A percentile compares a stretch with the other conserved stretches of the same genome.
Conservation (phyloP, 192 early-diverging fungal genomes). For the Backusella australiensis region DNA sequence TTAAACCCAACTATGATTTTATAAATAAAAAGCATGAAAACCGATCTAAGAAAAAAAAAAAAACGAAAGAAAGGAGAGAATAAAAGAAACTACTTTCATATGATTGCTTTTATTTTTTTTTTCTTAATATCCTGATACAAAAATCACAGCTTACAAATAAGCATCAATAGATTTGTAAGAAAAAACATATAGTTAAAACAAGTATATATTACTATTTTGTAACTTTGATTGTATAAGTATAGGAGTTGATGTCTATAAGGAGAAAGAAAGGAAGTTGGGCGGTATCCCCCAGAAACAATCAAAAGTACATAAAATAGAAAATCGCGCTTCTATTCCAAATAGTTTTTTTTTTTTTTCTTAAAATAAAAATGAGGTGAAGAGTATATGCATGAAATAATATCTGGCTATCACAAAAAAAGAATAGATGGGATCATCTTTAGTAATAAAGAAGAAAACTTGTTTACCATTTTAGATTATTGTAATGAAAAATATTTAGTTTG, state of each 20-base stretch:
- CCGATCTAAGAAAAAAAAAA: background rate
- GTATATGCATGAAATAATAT: background rate
- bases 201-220: background rate
- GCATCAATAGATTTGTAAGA: background rate
- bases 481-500: background rate
- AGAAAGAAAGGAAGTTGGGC: background rate
- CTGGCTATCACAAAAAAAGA: background rate
- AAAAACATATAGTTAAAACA: background rate
- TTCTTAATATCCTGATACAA: background rate
- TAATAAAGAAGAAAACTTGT: background rate
- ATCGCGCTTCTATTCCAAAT: background rate
- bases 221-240: background rate
- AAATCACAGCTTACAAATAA: background rate
- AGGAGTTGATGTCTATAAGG: background rate
- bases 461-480: background rate
- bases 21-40: conserved; percentile 3
- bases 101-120: background rate
- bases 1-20: background rate
- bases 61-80: background rate
- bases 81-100: background rate
- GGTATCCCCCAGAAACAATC: background rate
- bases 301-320: background rate
- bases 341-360: background rate
- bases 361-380: background rate
- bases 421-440: background rate